Base-by-base conservation (phyloP, 2,329 filamentous ascomycete species). In the Neopestalotiopsis sp. region DNA sequence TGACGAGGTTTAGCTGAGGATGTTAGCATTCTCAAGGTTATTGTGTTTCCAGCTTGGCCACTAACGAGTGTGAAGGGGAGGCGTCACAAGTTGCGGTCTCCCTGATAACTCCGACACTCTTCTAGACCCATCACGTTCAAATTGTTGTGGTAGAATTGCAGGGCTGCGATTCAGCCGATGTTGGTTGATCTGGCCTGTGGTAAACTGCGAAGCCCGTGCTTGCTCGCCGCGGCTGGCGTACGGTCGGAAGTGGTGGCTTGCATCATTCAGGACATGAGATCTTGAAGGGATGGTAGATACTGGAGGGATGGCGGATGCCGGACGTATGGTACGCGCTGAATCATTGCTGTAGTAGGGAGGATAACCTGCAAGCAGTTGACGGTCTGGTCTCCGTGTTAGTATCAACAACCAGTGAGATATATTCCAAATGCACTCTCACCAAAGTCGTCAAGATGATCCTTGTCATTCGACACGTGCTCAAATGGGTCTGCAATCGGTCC, bases 201-300 rank as follows among this genome's bases (percentile, higher is more conserved):
- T 66, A 30, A 75, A 75, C 12, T 71, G 71, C 2, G 61, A 49
- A 28, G 75, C 71, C 20, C 24, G 69, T 58, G 71, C 63, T 4
- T 72, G 69, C 17, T 68, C 66, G 24, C 72, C 70, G 28, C 68
- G 74, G 0, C 64, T 45, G 17, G 68, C 14, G 40, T 73, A 73
- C 4, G 74, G 71, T 32, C 72, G 72, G 60, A 78, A 79, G 67
- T 79, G 74, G 68, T 76, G 77, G 38, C 76, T 78, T 14, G 77
- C 77, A 72, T 78, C 77, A 24, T 74, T 74, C 7, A 78, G 30
- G 4, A 78, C 71, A 24, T 75, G 76, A 56, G 67, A 57, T 70
- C 71, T 24, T 70, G 69, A 52, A 59, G 70, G 20, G 67, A 64
- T 30, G 58, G 32, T 40, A 60, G 64, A 12, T 68, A 57, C 57